Percentiles rank a stretch among this genome's conserved stretches.
phyloP scores from a whole-genome alignment of 192 early-diverging fungal genomes.

The Coemansia pectinata region DNA sequence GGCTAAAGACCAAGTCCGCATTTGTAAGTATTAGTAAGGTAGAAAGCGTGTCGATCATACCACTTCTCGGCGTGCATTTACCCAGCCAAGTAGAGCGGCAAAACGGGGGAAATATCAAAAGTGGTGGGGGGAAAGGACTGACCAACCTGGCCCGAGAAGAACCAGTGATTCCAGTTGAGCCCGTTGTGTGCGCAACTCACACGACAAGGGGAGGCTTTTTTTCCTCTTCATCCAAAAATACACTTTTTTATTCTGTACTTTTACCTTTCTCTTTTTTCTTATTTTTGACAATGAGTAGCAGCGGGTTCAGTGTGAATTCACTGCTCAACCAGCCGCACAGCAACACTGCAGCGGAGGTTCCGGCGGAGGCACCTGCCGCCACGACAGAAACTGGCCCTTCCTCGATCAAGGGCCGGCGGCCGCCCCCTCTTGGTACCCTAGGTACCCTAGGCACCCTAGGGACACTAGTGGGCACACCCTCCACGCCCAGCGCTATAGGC shows the following conservation, averaged over 20 bases:
- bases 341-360: not conserved
- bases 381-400: not conserved
- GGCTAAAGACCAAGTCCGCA: not conserved
- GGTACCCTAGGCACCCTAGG: not conserved
- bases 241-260: slow-evolving; percentile 8
- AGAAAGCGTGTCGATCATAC: not conserved
- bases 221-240: not conserved
- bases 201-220: not conserved
- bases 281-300: slow-evolving; percentile 6
- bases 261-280: slow-evolving; percentile 7
- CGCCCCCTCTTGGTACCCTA: not conserved
- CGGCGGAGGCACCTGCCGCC: slow-evolving; percentile 5
- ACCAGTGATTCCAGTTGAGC: not conserved
- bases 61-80: not conserved
- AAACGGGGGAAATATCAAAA: not conserved
- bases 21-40: not conserved
- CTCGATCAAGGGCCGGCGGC: slow-evolving; percentile 1
- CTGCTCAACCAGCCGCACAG: slow-evolving; percentile 28
- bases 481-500: not conserved
- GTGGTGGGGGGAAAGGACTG: not conserved
- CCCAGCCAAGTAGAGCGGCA: not conserved
- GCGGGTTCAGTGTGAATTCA: slow-evolving; percentile 37
- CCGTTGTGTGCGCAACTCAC: not conserved
- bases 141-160: not conserved
- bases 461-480: not conserved